Evolutionary conservation across 768 basidiomycete species (phyloP).

Genomic region (Russula earlei): DNA sequence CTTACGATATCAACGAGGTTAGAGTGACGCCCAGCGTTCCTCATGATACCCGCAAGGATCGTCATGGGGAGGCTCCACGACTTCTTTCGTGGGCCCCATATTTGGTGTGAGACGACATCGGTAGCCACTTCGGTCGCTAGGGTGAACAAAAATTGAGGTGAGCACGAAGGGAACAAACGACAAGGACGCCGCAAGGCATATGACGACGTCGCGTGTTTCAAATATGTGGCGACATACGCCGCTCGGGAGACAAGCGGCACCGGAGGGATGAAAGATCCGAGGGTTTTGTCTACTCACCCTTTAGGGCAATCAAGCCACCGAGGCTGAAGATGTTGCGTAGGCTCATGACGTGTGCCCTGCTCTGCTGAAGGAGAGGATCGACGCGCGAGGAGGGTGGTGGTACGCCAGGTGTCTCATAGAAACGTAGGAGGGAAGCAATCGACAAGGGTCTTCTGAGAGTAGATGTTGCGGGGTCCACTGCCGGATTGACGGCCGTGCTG

Average conservation of each 20-base stretch:
- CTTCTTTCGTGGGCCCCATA: conserved; percentile 82
- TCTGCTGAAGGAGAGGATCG: conserved; percentile 54
- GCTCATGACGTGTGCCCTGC: conserved; percentile 44
- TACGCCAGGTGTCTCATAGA: conserved; percentile 61
- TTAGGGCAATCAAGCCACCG: conserved; percentile 35
- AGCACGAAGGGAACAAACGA: neutral
- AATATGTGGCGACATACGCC: neutral
- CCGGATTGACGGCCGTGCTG: neutral
- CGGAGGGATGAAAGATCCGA: neutral
- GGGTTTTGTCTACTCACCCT: conserved; percentile 5
- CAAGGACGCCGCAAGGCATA: neutral
- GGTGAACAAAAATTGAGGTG: conserved; percentile 31
- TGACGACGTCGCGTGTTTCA: conserved; percentile 8
- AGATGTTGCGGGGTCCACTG: neutral
- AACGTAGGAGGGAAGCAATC: conserved; percentile 15
- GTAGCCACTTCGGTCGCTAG: conserved; percentile 40
- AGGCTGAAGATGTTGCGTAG: conserved; percentile 69
- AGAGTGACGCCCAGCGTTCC: conserved; percentile 73
- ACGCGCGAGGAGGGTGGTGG: conserved; percentile 68
- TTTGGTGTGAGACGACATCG: conserved; percentile 67
- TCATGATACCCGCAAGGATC: conserved; percentile 73
- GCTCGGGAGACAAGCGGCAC: neutral
- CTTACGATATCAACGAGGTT: conserved; percentile 75
- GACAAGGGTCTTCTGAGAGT: conserved; percentile 4
- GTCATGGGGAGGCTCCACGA: conserved; percentile 97